Percentiles rank a stretch among this genome's conserved stretches.
phyloP scores from a whole-genome alignment of 2,329 filamentous ascomycete genomes.

The Drechmeria coniospora region DNA sequence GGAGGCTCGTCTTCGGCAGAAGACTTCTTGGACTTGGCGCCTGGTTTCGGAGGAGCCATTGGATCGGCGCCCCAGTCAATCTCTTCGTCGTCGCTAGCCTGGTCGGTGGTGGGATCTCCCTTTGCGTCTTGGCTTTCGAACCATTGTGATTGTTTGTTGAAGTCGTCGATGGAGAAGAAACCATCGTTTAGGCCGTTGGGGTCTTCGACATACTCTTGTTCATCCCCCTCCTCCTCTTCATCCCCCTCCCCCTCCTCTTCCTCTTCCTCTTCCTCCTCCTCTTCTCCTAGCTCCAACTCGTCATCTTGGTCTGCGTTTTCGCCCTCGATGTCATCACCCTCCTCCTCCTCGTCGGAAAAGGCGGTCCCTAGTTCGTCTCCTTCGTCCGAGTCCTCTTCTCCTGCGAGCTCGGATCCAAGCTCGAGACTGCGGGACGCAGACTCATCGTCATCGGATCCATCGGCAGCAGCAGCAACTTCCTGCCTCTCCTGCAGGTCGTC shows the following conservation, averaged over 20 bases:
- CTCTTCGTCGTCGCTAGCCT: slow-evolving; percentile 68
- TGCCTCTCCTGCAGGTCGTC: slow-evolving; percentile 34
- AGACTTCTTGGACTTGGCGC: slow-evolving; percentile 12
- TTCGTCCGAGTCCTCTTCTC: background rate
- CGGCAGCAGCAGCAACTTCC: slow-evolving; percentile 20
- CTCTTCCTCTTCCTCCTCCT: slow-evolving; percentile 19
- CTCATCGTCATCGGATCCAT: slow-evolving; percentile 20
- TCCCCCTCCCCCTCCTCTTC: slow-evolving; percentile 19
- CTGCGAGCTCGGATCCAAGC: slow-evolving; percentile 15
- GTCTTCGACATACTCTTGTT: slow-evolving; percentile 37
- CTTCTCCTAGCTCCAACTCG: slow-evolving; percentile 18
- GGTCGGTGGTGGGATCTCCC: slow-evolving; percentile 60
- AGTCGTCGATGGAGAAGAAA: slow-evolving; percentile 95
- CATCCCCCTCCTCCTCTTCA: slow-evolving; percentile 23
- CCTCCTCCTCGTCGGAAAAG: slow-evolving; percentile 16
- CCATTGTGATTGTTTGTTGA: slow-evolving; percentile 85
- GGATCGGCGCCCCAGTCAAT: slow-evolving; percentile 81
- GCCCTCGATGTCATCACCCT: slow-evolving; percentile 10
- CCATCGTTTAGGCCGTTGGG: slow-evolving; percentile 84
- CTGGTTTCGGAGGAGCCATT: slow-evolving; percentile 24
- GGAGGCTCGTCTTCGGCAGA: slow-evolving; percentile 16
- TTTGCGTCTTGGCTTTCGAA: slow-evolving; percentile 73
- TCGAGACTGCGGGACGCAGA: slow-evolving; percentile 12
- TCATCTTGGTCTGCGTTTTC: slow-evolving; percentile 8
- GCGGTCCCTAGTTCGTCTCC: too few relatives aligned